Base-by-base conservation (phyloP, 2,329 filamentous ascomycete species). In the Ceratocystis huliohia region DNA sequence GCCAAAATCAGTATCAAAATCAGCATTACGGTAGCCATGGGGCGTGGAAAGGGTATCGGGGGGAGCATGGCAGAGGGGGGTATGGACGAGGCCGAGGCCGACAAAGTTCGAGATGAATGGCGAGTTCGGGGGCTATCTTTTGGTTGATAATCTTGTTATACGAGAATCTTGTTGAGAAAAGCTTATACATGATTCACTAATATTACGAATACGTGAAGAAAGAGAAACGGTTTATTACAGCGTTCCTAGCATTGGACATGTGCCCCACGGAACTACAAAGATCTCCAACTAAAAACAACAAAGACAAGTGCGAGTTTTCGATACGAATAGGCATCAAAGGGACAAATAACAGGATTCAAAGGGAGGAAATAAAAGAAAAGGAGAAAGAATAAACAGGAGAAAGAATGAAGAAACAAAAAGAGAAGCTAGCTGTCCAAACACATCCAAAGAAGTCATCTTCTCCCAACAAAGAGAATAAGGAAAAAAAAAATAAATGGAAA, bases 291-390 rank as follows among this genome's bases (percentile, higher is more conserved):
- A 64, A 64, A 41, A 64, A 33, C 30, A 48, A 37, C 22, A 37
- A 64, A 37, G 37, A 41, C 37, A 61, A 57, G 53, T 33, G 37
- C 37, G 10, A 57, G 22, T 33, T 57, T 56, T 33, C 30, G 45
- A 63, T 62, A 56, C 20, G 59, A 45, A 63, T 28, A 57, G 37
- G 17, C 7, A 59, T 28, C 22, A 67, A 64, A 67, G 28, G 28
- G 8, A 17, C 1, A 63, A 22, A 28, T 33, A 46, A 63, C 63
- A 15, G 10, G 30, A 57, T 17, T 5, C 3, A 57, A 50, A 50
- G 46, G 22, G 20, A 50, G 25, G 69, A 72, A 30, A 69, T 69
- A n/a, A 66, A 70, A 6, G 68, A 69, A 67, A 63, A 1, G 66
- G 69, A 56, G 69, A 71, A 5, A 70, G 69, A 61, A 69, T 66